These are phyloP conservation scores for Eutypella sp. DNA, from an alignment of 2,329 filamentous ascomycete genomes.

Conservation along the genomic window DNA sequence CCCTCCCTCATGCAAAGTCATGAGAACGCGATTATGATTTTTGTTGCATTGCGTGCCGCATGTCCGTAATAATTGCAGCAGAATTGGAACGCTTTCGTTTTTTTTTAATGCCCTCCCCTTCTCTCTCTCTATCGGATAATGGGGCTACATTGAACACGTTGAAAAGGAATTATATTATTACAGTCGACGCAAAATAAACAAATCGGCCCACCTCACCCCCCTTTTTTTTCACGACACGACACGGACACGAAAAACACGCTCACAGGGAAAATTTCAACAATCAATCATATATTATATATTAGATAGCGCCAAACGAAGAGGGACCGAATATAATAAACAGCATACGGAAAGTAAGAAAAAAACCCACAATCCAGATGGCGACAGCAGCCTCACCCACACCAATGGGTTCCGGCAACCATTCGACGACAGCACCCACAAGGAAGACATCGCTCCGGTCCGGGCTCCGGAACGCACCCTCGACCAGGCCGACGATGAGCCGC, in stretches of 20 bases:
- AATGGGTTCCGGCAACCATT: constrained; percentile 42
- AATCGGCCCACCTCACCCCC: background rate
- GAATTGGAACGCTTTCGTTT: too few species aligned
- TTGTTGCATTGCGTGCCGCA: constrained; percentile 29
- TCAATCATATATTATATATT: too few species aligned
- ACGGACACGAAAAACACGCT: too few species aligned
- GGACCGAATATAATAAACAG: constrained; percentile 6
- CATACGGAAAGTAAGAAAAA: constrained; percentile 4
- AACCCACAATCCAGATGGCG: constrained; percentile 15
- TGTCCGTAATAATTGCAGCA: constrained; percentile 30
- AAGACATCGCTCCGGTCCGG: constrained; percentile 54
- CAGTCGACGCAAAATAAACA: constrained; percentile 20
- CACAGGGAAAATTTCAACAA: too few species aligned
- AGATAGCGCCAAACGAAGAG: too few species aligned
- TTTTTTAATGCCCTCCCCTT: too few species aligned
- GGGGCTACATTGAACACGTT: constrained; percentile 35
- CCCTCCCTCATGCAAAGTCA: background rate
- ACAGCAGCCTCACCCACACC: constrained; percentile 37
- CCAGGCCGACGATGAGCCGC: constrained; percentile 40
- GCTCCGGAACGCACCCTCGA: constrained; percentile 44
- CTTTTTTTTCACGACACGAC: background rate
- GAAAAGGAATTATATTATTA: constrained; percentile 33
- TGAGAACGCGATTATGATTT: constrained; percentile 22
- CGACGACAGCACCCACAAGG: constrained; percentile 40
- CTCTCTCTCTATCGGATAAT: constrained; percentile 34